Conservation (phyloP, 352 stramenopile species). For the Phytophthora niederhauseri region DNA sequence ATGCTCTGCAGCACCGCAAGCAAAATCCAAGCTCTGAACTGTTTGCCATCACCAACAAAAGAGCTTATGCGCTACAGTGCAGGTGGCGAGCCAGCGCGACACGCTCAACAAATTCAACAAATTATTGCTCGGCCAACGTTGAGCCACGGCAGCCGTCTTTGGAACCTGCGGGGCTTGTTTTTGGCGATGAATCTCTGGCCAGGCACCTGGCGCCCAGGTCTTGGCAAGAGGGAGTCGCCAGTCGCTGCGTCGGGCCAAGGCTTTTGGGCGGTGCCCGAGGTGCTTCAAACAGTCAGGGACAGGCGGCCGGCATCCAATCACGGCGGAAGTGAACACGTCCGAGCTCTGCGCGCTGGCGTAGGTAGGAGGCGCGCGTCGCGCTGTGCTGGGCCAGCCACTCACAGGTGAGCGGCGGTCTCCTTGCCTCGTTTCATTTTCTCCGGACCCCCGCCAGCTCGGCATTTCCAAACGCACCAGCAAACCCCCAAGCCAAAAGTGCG, state of each 20-base stretch:
- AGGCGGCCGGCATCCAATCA: slow-evolving; percentile 34
- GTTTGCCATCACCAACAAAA: not conserved
- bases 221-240: not conserved
- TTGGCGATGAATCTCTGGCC: slow-evolving; percentile 1
- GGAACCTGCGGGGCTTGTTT: slow-evolving; percentile 2
- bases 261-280: not conserved
- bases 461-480: slow-evolving; percentile 29
- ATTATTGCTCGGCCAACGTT: not conserved
- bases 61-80: not conserved
- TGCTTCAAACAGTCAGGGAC: slow-evolving; percentile 28
- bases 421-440: slow-evolving; percentile 33
- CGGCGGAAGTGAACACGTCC: slow-evolving; percentile 1
- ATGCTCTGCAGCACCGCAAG: not conserved
- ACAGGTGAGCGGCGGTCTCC: not conserved
- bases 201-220: not conserved
- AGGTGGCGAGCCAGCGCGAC: not conserved
- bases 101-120: not conserved
- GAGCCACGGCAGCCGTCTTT: not conserved
- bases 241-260: not conserved
- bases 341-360: slow-evolving; percentile 21
- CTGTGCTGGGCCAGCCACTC: slow-evolving; percentile 15
- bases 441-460: not conserved
- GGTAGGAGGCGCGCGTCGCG: slow-evolving; percentile 8
- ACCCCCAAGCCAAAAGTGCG: not conserved
- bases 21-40: not conserved